These are phyloP conservation scores for Pelargonium fulgidum DNA, from an alignment of 441 rosid species.

Conservation along the genomic window DNA sequence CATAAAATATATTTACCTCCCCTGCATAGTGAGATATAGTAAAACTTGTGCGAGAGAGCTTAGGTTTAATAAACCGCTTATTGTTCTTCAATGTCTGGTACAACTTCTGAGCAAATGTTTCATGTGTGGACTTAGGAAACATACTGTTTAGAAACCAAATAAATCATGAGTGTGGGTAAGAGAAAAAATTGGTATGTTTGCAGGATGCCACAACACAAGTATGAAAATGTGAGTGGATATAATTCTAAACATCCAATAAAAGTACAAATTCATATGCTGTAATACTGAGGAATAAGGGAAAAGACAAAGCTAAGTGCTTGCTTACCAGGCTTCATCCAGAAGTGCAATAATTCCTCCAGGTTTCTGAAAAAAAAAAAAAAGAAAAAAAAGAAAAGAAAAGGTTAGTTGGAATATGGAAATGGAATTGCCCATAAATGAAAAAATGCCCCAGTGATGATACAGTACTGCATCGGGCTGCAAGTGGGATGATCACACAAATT, in stretches of 20 bases:
- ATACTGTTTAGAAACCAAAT: too few species aligned
- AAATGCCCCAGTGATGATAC: background rate
- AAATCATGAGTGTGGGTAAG: too few species aligned
- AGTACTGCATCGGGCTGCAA: background rate
- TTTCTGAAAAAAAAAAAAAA: too few species aligned
- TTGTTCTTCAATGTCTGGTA: conserved; percentile 88
- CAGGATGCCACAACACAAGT: background rate
- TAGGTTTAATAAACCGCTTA: conserved; percentile 96
- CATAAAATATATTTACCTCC: conserved; percentile 78
- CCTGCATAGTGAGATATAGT: conserved; percentile 98
- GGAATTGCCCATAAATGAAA: background rate
- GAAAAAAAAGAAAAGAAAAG: conserved; percentile 36
- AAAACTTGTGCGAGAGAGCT: conserved; percentile 95
- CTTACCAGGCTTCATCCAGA: conserved; percentile 99
- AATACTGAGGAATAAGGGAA: conserved; percentile 11
- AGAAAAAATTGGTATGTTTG: too few species aligned
- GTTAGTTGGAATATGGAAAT: conserved; percentile 5
- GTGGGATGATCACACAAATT: conserved; percentile 8
- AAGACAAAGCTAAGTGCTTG: background rate
- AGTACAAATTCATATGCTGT: background rate
- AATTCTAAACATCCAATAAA: background rate
- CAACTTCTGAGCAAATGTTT: conserved; percentile 98
- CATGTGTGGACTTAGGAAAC: conserved; percentile 99
- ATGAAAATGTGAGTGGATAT: background rate
- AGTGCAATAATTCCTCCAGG: conserved; percentile 99